phyloP scores from a whole-genome alignment of 352 stramenopile genomes.

The Achlya hypogyna region DNA sequence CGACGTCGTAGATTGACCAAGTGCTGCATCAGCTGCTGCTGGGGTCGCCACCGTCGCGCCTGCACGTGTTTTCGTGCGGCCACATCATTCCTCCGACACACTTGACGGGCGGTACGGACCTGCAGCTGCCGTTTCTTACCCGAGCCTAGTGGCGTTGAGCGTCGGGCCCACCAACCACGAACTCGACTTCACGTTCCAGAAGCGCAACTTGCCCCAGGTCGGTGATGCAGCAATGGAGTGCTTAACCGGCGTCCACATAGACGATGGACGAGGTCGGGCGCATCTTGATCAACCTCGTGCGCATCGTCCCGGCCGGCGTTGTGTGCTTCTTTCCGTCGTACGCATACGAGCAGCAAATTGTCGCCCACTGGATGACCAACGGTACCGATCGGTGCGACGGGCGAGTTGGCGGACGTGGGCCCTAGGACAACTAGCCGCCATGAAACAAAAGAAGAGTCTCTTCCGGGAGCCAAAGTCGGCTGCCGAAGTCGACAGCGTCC shows the following conservation, averaged over 20 bases:
- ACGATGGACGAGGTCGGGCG: slow-evolving; percentile 92
- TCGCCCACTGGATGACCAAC: slow-evolving; percentile 81
- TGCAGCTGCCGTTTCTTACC: neutral
- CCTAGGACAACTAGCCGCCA: slow-evolving; percentile 51
- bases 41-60: slow-evolving; percentile 38
- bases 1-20: slow-evolving; percentile 64
- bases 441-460: slow-evolving; percentile 85
- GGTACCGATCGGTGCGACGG: slow-evolving; percentile 9
- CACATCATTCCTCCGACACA: slow-evolving; percentile 95
- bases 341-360: slow-evolving; percentile 87
- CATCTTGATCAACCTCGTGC: slow-evolving; percentile 86
- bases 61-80: slow-evolving; percentile 97
- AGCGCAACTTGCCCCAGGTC: slow-evolving; percentile 28
- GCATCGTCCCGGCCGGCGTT: slow-evolving; percentile 88
- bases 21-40: slow-evolving; percentile 93
- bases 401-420: neutral
- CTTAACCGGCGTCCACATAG: slow-evolving; percentile 38
- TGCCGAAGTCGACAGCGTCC: slow-evolving; percentile 85
- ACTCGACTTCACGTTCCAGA: slow-evolving; percentile 92
- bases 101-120: slow-evolving; percentile 62
- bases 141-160: slow-evolving; percentile 35
- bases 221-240: neutral
- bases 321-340: slow-evolving; percentile 99
- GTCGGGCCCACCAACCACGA: slow-evolving; percentile 76
- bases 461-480: slow-evolving; percentile 92